Conservation (phyloP, 768 basidiomycete genomes). For the Imleria badia region DNA sequence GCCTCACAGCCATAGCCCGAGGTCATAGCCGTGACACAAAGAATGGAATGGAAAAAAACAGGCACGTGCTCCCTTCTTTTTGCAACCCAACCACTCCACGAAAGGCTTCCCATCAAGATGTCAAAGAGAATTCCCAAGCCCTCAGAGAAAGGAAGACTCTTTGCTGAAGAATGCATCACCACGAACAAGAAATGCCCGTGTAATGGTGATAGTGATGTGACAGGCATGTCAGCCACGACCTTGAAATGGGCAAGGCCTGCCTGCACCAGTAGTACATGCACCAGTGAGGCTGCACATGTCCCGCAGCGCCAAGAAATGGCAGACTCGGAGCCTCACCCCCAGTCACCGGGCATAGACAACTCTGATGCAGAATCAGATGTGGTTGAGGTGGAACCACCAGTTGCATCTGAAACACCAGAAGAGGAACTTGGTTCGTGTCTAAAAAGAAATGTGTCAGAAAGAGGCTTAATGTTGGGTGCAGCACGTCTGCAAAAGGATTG, state of each 20-base stretch:
- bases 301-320: background rate
- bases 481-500: slow-evolving; percentile 21
- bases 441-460: no score
- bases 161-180: background rate
- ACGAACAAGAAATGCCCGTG: background rate
- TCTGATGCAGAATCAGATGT: background rate
- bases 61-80: no score
- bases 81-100: no score
- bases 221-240: background rate
- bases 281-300: background rate
- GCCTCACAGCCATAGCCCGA: no score
- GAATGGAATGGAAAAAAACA: no score
- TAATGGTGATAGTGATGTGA: background rate
- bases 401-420: no score
- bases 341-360: background rate
- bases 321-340: background rate
- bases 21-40: no score
- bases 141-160: background rate
- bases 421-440: no score
- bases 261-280: no score
- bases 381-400: background rate
- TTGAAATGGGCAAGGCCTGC: background rate
- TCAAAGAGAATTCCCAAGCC: no score
- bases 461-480: background rate
- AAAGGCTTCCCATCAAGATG: no score